Evolutionary conservation across 495 filamentous ascomycete species (phyloP), one percentile per base, ranked within the genome.

Genomic region (Melanomma pulvis-pyrius): DNA sequence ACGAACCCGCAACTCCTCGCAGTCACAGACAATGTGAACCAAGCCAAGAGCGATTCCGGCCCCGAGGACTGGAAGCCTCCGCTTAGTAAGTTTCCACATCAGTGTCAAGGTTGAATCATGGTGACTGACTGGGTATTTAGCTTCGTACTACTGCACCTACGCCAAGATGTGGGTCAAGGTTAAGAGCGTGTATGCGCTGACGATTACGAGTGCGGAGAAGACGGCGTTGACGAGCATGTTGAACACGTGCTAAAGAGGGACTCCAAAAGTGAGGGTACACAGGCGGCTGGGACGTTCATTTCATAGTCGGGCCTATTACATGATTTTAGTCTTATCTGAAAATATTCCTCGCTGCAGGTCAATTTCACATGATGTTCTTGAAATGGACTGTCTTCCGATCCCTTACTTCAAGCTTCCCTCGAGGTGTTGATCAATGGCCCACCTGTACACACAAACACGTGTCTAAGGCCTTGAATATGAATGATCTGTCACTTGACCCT

Each of bases 11-110:
- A 92, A 77, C 80, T 92, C 11, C 80, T 88, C 70, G 87, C 89
- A 2, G 88, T 92, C 51, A 92, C 90, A 0, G 87, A 89, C 65
- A 87, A 84, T 56, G 87, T 91, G 41, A 92, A 92, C 76, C 78
- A 85, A 68, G 57, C 78, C 0, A 92, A 92, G 80, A 77, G 88
- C 11, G 88, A 90, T 70, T 79, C 81, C 63, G 83, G 84, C 13
- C 90, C 90, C 0, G 90, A 92, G 70, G 72, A 72, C 3, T 92
- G 90, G 90, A 88, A 91, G 81, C 90, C 90, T 9, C 82, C 87
- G 0, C 76, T 89, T 22, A 68, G 82, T 85, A 75, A 63, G 67
- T 71, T 7, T 46, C 28, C 34, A 21, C 21, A 21, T 13, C 17
- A 4, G 17, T 13, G 13, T 32, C 21, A 60, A 28, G n/a, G n/a